Base-by-base conservation (phyloP, 2,329 filamentous ascomycete species). In the Colletotrichum filicis region DNA sequence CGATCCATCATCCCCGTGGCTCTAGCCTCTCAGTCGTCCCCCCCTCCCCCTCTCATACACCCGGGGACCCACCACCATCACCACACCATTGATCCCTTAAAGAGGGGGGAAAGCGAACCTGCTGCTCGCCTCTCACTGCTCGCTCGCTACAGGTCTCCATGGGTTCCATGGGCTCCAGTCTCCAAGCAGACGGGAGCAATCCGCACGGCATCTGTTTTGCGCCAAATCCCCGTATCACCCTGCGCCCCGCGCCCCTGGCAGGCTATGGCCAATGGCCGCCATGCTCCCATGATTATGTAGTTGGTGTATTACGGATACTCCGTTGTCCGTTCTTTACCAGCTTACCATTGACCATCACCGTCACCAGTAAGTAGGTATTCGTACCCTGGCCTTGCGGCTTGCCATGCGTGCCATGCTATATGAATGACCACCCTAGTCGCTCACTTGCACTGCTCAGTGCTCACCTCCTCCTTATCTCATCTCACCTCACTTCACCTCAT, bases 401-500 rank as follows among this genome's bases (percentile, higher is more conserved):
- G 24, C n/a, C 8, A 3, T 61, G 22, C 49, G 37, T 35, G 49
- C 52, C 16, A 19, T 19, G 24, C 64, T 35, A 56, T n/a, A n/a
- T 63, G 26, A 46, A 26, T 24, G 16, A 26, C 37, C 64, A 46
- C 64, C 65, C 32, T 62, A 62, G 56, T 67, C 56, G 26, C 56
- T 67, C 22, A 61, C 35, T 46, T 35, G 12, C 56, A 53, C 46
- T 49, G 35, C 30, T 37, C 46, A 42, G 37, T n/a, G 19, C 30
- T 24, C 8, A 46, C 66, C 30, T 42, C 66, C 24, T 42, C 66
- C 24, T 63, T 14, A 61, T 37, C 32, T 37, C 58, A 55, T 55
- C 24, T 24, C 30, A 22, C 19, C 58, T 59, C 46, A 22, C 24
- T 28, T 42, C 9, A 37, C 59, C 42, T 62, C 58, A 28, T 56